These are phyloP conservation scores for Arabidopsis hybrid DNA, from an alignment of 441 rosid species.

Conservation along the genomic window DNA sequence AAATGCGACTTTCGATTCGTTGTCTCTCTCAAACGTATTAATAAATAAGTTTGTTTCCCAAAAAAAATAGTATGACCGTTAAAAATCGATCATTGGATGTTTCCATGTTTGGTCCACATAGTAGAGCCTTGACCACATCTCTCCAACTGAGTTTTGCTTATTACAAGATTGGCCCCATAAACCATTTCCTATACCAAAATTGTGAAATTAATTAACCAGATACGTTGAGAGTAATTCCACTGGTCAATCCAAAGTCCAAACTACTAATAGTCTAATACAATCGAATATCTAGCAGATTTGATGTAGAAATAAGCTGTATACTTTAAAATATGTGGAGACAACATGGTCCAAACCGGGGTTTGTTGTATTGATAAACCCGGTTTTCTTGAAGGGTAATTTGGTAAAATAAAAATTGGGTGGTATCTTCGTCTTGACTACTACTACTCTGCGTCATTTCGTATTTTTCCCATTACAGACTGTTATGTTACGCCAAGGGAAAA, in stretches of 20 bases:
- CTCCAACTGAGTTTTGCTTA: neutral
- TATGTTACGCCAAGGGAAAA: slow-evolving; percentile 41
- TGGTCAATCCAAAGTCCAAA: neutral
- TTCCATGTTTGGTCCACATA: slow-evolving; percentile 42
- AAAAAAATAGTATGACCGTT: slow-evolving; percentile 34
- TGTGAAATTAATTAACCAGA: neutral
- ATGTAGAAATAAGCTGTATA: too few species aligned
- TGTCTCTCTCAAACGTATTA: slow-evolving; percentile 32
- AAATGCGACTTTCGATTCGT: slow-evolving; percentile 16
- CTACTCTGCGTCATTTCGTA: slow-evolving; percentile 24
- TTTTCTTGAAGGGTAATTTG: neutral
- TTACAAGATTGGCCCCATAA: slow-evolving; percentile 35
- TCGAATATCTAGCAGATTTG: neutral
- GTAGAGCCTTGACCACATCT: slow-evolving; percentile 43
- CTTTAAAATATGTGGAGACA: neutral
- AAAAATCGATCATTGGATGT: slow-evolving; percentile 37
- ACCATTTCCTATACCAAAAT: slow-evolving; percentile 16
- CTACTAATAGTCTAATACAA: neutral
- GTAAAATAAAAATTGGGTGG: slow-evolving; percentile 19
- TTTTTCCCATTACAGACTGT: slow-evolving; percentile 42
- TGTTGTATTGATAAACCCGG: neutral
- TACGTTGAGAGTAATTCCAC: neutral
- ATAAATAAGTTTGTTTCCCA: slow-evolving; percentile 16
- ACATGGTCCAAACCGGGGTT: slow-evolving; percentile 10
- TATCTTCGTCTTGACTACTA: slow-evolving; percentile 35